A percentile compares a stretch with the other conserved stretches of the same genome.
These are phyloP conservation scores for Pythium monospermum DNA, from an alignment of 352 stramenopile genomes.

Conservation along the genomic window DNA sequence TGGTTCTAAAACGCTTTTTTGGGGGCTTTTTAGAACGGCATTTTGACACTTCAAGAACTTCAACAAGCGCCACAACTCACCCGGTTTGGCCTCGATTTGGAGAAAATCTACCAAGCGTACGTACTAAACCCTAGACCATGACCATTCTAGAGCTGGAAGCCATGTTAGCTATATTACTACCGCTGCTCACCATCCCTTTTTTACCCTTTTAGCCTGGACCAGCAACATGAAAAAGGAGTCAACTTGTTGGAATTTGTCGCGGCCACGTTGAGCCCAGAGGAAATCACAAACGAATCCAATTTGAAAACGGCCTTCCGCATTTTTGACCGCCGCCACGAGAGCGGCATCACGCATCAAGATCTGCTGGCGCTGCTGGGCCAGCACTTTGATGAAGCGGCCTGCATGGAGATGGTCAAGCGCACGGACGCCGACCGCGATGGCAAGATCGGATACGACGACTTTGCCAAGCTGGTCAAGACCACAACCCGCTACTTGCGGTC, in stretches of 20 bases:
- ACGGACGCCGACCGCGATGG: conserved; percentile 59
- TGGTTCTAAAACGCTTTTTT: neutral
- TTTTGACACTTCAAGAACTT: conserved; percentile 67
- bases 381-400: conserved; percentile 48
- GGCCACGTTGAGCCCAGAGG: conserved; percentile 54
- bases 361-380: conserved; percentile 50
- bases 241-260: conserved; percentile 80
- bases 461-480: conserved; percentile 60
- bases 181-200: neutral
- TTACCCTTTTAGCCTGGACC: conserved; percentile 40
- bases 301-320: conserved; percentile 52
- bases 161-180: neutral
- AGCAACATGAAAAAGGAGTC: conserved; percentile 67
- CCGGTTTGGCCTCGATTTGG: conserved; percentile 59
- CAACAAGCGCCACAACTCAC: conserved; percentile 37
- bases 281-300: conserved; percentile 49
- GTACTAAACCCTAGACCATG: conserved; percentile 4
- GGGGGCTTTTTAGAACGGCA: conserved; percentile 48
- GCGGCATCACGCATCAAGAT: conserved; percentile 51
- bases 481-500: conserved; percentile 13
- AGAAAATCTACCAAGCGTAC: conserved; percentile 59
- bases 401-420: conserved; percentile 63
- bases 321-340: conserved; percentile 57
- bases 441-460: conserved; percentile 67
- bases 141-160: neutral